Evolutionary conservation across 2,329 filamentous ascomycete genomes (phyloP), one percentile per base, ranked within the genome.

Genomic region (Epicoccum sorghinum): DNA sequence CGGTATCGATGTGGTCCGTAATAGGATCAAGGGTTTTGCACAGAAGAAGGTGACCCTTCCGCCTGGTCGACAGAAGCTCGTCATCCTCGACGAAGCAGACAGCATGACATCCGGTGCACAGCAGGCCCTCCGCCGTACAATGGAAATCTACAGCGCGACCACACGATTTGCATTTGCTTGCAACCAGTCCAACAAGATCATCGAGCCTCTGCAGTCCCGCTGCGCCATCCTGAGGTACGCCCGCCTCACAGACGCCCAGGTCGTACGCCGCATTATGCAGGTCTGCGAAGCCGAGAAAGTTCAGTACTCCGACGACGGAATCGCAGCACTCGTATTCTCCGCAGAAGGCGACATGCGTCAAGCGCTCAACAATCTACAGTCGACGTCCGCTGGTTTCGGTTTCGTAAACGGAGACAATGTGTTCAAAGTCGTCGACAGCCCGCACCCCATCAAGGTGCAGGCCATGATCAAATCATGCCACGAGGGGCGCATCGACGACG

Each of bases 121-220:
- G 74, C 95, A 98, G 77, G 95, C 95, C 18, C 83, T 99, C 32
- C 86, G 95, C 64, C 84, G 95, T 59, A 99, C 95, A 0, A 99
- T 99, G 95, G 95, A 99, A 75, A 99, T 98, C 46, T 98, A 98
- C 79, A 96, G 91, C 37, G 89, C 92, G 59, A 99, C 95, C 1
- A 99, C 95, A 2, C 86, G 95, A 54, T 99, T 99, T 71, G 95
- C 95, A 0, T 99, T 99, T 70, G 95, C 95, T 2, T 99, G 95
- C 82, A 99, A 99, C 75, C 91, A 96, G 79, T 95, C 90, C 59
- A 99, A 98, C 80, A 99, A 98, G 79, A 98, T 99, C 72, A 99
- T 99, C 75, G 95, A 99, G 76, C 95, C 95, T n/a, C 82, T 99
- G 46, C 95, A 99, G 76, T 97, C 93, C 14, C 87, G 95, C 67